Conservation (phyloP, 495 filamentous ascomycete species). For the Parmelia sp. region DNA sequence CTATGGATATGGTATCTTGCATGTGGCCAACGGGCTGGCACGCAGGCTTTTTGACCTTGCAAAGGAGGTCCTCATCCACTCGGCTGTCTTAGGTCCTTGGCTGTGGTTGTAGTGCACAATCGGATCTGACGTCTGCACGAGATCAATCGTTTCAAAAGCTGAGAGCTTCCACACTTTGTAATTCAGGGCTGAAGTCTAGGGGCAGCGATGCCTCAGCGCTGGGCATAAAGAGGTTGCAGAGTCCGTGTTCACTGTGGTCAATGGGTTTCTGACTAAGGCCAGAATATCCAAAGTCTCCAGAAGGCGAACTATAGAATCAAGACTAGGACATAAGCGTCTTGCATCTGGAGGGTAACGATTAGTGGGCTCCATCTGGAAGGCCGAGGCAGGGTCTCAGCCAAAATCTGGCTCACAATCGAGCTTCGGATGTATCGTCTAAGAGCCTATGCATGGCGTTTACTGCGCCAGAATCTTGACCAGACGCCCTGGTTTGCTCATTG, state of each 20-base stretch:
- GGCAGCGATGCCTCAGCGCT: neutral
- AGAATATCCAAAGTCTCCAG: neutral
- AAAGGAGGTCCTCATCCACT: neutral
- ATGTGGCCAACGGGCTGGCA: neutral
- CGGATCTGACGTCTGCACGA: too few species aligned
- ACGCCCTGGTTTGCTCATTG: slow-evolving; percentile 7
- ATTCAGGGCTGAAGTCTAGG: too few species aligned
- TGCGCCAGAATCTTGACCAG: slow-evolving; percentile 5
- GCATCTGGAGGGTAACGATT: neutral
- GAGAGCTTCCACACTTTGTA: too few species aligned
- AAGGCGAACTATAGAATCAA: neutral
- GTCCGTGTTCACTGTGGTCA: neutral
- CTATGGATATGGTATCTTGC: neutral
- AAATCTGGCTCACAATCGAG: neutral
- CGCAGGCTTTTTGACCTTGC: neutral
- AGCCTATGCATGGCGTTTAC: slow-evolving; percentile 12
- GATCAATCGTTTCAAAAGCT: too few species aligned
- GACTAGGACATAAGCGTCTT: neutral
- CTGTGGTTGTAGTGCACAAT: too few species aligned
- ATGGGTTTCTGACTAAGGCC: neutral
- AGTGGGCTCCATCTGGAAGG: neutral
- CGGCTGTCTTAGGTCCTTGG: too few species aligned
- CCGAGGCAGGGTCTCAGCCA: neutral
- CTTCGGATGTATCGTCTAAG: slow-evolving; percentile 6
- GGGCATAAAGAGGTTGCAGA: neutral